Conservation (phyloP, 345 rosid genomes). For the Camelina laxa region DNA sequence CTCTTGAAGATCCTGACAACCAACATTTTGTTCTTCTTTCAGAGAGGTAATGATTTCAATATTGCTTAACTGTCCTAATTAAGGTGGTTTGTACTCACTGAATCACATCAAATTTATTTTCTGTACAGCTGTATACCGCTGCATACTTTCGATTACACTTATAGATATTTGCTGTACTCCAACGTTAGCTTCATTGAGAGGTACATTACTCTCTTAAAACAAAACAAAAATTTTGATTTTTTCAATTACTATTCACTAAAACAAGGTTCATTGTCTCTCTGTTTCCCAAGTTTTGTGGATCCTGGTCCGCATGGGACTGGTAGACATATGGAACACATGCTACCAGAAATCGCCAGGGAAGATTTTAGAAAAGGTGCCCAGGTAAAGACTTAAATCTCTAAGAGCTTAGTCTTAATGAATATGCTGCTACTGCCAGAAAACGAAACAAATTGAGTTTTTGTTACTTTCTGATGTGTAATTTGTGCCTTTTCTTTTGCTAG, state of each 20-base stretch:
- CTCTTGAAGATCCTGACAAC: constrained; percentile 87
- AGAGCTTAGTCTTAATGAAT: constrained; percentile 9
- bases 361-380: constrained; percentile 99
- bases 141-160: constrained; percentile 82
- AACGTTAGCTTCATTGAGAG: constrained; percentile 91
- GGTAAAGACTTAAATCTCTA: constrained; percentile 51
- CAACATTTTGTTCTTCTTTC: constrained; percentile 96
- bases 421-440: not conserved
- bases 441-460: not conserved
- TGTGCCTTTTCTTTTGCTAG: constrained; percentile 46
- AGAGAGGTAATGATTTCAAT: constrained; percentile 68
- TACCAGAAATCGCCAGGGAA: constrained; percentile 80
- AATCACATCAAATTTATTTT: not conserved
- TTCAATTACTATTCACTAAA: constrained; percentile 15
- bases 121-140: constrained; percentile 85
- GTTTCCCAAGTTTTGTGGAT: constrained; percentile 76
- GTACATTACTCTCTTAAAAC: constrained; percentile 48
- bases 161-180: constrained; percentile 77
- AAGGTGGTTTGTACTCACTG: not conserved
- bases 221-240: not conserved
- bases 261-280: constrained; percentile 19
- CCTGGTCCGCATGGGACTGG: constrained; percentile 99
- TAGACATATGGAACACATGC: constrained; percentile 91
- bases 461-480: not conserved
- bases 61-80: not conserved